phyloP scores from a whole-genome alignment of 345 rosid genomes.

The Corymbia maculata region DNA sequence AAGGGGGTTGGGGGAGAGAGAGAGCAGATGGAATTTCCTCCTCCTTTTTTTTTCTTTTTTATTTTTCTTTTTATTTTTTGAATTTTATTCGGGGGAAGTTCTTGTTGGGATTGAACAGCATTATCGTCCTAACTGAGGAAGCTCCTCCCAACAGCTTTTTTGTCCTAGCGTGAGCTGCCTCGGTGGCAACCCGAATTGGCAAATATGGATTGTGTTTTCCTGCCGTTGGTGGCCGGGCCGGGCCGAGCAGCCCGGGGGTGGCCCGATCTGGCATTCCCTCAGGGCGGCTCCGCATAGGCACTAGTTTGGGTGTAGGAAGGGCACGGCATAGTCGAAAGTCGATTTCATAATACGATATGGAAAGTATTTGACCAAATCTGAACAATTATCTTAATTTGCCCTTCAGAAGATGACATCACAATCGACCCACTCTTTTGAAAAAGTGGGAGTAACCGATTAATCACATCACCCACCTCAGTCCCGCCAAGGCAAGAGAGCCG shows the following conservation, averaged over 20 bases:
- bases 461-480: no score
- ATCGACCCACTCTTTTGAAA: no score
- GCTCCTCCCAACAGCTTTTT: neutral
- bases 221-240: no score
- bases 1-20: neutral
- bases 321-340: neutral
- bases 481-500: neutral
- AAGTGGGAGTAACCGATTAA: no score
- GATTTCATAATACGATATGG: no score
- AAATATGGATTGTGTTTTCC: neutral
- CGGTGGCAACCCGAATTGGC: neutral
- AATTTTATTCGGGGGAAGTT: neutral
- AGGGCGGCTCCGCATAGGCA: fast-evolving
- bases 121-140: neutral
- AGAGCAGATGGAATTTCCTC: neutral
- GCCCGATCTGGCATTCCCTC: neutral
- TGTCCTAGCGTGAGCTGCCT: neutral
- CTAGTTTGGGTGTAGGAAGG: fast-evolving
- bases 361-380: neutral
- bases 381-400: neutral
- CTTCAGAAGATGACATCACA: no score
- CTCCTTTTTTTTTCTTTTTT: no score
- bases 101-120: neutral
- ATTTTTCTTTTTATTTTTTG: neutral
- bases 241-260: no score